Evolutionary conservation across 768 basidiomycete genomes (phyloP).

Genomic region (Macrolepiota dolichaula): DNA sequence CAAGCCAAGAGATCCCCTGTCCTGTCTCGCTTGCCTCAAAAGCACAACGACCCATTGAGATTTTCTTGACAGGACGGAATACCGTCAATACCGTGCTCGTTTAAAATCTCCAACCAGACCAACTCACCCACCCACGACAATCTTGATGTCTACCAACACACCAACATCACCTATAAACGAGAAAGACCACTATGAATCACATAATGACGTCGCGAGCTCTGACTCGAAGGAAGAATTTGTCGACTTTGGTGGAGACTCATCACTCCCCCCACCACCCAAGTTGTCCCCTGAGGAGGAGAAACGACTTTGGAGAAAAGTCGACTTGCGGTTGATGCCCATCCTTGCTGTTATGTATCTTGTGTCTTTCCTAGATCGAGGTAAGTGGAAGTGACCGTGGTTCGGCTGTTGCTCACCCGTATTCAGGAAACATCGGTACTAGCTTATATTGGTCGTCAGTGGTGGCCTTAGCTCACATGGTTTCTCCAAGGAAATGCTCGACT

Average conservation of each 20-base stretch:
- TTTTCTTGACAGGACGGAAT: background rate
- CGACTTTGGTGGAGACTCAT: slow-evolving; percentile 6
- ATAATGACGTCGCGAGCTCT: background rate
- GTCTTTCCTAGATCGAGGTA: slow-evolving; percentile 63
- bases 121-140: background rate
- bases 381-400: slow-evolving; percentile 4
- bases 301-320: slow-evolving; percentile 56
- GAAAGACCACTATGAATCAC: background rate
- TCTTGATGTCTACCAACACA: background rate
- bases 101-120: background rate
- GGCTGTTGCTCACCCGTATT: background rate
- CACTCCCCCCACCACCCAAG: background rate
- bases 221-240: background rate
- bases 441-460: background rate
- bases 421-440: slow-evolving; percentile 55
- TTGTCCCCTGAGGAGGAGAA: slow-evolving; percentile 26
- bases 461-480: background rate
- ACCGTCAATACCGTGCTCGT: background rate
- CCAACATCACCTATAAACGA: background rate
- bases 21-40: background rate
- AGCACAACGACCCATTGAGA: background rate
- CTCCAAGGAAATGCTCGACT: slow-evolving; percentile 59
- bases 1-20: background rate
- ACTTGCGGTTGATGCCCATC: slow-evolving; percentile 55
- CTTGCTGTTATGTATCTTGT: slow-evolving; percentile 58